Percentiles rank a stretch among this genome's conserved stretches.
These are phyloP conservation scores for Achlya hypogyna DNA, from an alignment of 352 stramenopile genomes.

Conservation along the genomic window DNA sequence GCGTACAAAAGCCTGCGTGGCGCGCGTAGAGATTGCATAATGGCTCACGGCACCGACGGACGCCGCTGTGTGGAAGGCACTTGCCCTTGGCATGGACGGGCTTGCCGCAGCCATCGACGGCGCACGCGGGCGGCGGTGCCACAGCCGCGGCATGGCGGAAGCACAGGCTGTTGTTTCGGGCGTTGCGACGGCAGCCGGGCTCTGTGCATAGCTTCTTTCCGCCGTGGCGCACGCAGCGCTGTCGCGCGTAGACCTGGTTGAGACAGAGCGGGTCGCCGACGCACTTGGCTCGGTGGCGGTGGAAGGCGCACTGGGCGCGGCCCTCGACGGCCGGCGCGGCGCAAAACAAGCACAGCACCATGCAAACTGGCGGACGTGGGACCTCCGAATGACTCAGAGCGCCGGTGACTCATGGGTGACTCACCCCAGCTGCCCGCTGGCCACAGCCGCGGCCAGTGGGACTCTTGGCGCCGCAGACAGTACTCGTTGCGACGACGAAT, in stretches of 20 bases:
- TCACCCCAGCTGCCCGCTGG: background rate
- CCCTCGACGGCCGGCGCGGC: background rate
- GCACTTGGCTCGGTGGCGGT: slow-evolving; percentile 1
- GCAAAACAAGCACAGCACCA: background rate
- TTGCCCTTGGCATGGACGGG: background rate
- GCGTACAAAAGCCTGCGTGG: background rate
- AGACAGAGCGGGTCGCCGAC: background rate
- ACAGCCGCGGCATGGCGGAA: background rate
- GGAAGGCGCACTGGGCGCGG: slow-evolving; percentile 4
- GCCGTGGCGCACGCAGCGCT: slow-evolving; percentile 8
- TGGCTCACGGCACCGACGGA: background rate
- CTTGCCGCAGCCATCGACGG: background rate
- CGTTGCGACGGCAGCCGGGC: background rate
- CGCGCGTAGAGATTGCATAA: background rate
- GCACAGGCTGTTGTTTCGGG: background rate
- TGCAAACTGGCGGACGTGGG: background rate
- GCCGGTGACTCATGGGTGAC: background rate
- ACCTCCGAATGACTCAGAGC: background rate
- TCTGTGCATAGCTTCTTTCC: background rate
- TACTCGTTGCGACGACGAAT: too few relatives aligned
- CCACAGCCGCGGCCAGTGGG: too few relatives aligned
- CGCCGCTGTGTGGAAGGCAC: background rate
- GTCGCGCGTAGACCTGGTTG: slow-evolving; percentile 14
- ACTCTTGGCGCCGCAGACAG: too few relatives aligned
- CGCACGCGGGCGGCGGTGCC: background rate